phyloP scores from a whole-genome alignment of 345 rosid species.

The Arabis alpina region DNA sequence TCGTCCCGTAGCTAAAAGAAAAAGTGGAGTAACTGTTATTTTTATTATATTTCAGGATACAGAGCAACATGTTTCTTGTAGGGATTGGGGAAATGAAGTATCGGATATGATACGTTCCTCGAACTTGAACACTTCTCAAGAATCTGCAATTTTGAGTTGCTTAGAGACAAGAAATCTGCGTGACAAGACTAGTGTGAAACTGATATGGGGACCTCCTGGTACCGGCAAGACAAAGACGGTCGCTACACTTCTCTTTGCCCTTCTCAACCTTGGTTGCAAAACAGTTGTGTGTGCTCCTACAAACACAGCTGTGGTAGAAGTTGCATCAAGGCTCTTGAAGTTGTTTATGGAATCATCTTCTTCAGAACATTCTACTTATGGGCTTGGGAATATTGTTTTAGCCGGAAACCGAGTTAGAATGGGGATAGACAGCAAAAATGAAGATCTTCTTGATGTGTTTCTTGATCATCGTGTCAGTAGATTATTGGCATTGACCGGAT shows the following conservation, averaged over 20 bases:
- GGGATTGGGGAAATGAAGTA: neutral
- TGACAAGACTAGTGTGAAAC: constrained; percentile 39
- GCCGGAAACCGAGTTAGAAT: constrained; percentile 42
- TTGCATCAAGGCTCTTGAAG: constrained; percentile 40
- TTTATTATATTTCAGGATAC: constrained; percentile 20
- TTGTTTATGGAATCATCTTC: constrained; percentile 14
- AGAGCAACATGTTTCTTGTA: constrained; percentile 24
- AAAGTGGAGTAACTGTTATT: too few species aligned
- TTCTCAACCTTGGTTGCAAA: constrained; percentile 44
- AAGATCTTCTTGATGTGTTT: constrained; percentile 40
- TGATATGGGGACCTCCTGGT: constrained; percentile 63
- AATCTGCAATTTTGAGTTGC: constrained; percentile 41
- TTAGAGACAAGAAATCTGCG: neutral
- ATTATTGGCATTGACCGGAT: constrained; percentile 28
- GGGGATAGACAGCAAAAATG: constrained; percentile 33
- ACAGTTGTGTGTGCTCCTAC: constrained; percentile 58
- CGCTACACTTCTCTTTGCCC: constrained; percentile 38
- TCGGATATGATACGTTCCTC: constrained; percentile 34
- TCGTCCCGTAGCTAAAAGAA: too few species aligned
- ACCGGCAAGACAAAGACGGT: constrained; percentile 57
- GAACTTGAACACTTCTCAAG: constrained; percentile 47
- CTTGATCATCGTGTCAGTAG: constrained; percentile 46
- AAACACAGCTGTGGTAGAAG: constrained; percentile 46
- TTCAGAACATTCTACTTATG: constrained; percentile 31
- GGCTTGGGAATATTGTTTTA: constrained; percentile 44